Evolutionary conservation across 768 basidiomycete genomes (phyloP), one percentile per base, ranked within the genome.

Genomic region (Lactifluus hygrophoroides): DNA sequence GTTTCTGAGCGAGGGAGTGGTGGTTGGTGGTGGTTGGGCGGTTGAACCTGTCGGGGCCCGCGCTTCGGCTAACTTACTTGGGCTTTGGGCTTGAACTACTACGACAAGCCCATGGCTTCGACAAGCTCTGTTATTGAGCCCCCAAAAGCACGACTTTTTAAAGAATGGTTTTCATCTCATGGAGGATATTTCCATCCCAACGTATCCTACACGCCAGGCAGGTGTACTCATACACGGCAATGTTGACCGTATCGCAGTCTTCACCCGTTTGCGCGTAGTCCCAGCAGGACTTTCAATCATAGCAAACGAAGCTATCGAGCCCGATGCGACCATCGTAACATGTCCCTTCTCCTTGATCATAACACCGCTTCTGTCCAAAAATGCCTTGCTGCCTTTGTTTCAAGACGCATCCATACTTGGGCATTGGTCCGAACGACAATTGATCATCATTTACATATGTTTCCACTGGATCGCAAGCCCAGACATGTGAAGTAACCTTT

Each of bases 281-380:
- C 28, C 51, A 4, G 68, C 66, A 56, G 87, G 86, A 28, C 73
- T 74, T 54, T 73, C 74, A 19, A 72, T 85, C 35, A 64, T 82
- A 53, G 81, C 89, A 5, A 69, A 66, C 3, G 68, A 75, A 34
- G 69, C 71, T n/a, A 64, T 88, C 43, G 71, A 74, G 23, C 65
- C 70, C 6, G 82, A 88, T 63, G 71, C 76, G 9, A 75, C 72
- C 13, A 75, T 88, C 50, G 83, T 86, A 17, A 78, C 82, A 0
- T 88, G 85, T 62, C 88, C 90, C 0, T 81, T 88, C 64, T 70
- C 74, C 2, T 74, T 90, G 19, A 77, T 79, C 30, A 77, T 91
- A 60, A 87, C 87, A 0, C 75, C 77, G n/a, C 69, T 77, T 30
- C 42, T 74, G 0, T 75, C 85, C 2, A 67, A 69, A 51, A 58